A percentile compares a stretch with the other conserved stretches of the same genome.
phyloP scores from a whole-genome alignment of 73 alveolate species.

The Paraurostyla sp. region DNA sequence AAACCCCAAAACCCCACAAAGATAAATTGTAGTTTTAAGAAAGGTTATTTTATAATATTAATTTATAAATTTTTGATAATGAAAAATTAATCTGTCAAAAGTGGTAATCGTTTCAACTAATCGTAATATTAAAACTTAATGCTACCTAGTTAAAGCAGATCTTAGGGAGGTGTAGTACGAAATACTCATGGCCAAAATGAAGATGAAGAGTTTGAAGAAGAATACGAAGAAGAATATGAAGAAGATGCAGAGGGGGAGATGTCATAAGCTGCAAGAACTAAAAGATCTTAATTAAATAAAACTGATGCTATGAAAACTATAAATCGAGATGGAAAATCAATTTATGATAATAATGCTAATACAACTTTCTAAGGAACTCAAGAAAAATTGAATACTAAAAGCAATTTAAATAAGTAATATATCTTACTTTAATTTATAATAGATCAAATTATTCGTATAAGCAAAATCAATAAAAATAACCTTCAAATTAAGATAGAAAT shows the following conservation, averaged over 20 bases:
- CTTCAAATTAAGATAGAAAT: background rate
- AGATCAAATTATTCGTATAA: background rate
- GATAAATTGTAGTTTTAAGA: too few species aligned
- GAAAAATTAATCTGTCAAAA: too few species aligned
- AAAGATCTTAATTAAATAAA: background rate
- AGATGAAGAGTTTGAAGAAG: slow-evolving; percentile 36
- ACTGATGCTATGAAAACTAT: background rate
- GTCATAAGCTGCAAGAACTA: background rate
- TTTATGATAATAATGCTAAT: background rate
- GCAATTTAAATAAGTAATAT: too few species aligned
- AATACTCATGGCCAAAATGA: background rate
- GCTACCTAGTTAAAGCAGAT: too few species aligned
- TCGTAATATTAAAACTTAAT: too few species aligned
- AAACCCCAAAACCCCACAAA: too few species aligned
- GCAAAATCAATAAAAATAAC: background rate
- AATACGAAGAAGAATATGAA: background rate
- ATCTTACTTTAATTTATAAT: too few species aligned
- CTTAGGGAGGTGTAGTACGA: too few species aligned
- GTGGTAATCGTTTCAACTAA: too few species aligned
- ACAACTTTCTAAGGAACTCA: slow-evolving; percentile 1
- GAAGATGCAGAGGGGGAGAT: background rate
- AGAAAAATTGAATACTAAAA: too few species aligned
- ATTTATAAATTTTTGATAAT: too few species aligned
- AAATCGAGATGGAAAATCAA: background rate
- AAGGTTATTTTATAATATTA: too few species aligned